Percentiles rank a stretch among this genome's conserved stretches.
phyloP scores from a whole-genome alignment of 352 stramenopile genomes.

The Globisporangium takayamanum region DNA sequence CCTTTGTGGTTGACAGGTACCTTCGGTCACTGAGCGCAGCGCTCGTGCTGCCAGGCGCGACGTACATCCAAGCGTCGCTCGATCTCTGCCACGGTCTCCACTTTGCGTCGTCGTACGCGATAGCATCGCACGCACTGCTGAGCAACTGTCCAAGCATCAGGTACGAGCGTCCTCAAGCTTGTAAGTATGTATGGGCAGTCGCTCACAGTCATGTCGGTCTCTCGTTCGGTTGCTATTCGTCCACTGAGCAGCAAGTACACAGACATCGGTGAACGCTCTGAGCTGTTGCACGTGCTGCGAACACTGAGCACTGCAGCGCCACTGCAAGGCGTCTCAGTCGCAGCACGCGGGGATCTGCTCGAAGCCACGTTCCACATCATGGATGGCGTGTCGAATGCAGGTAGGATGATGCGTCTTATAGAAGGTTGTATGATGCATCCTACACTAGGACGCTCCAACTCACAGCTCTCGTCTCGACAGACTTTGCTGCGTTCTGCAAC shows the following conservation, averaged over 20 bases:
- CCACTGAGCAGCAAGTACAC: slow-evolving; percentile 47
- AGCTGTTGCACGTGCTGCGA: slow-evolving; percentile 31
- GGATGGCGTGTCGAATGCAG: slow-evolving; percentile 31
- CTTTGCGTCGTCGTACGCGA: slow-evolving; percentile 32
- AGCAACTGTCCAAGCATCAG: slow-evolving; percentile 43
- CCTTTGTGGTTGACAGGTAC: slow-evolving; percentile 31
- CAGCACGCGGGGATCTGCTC: slow-evolving; percentile 22
- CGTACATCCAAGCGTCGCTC: slow-evolving; percentile 37
- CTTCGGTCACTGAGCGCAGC: slow-evolving; percentile 48
- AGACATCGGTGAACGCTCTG: slow-evolving; percentile 35
- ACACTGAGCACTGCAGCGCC: slow-evolving; percentile 3
- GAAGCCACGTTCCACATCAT: slow-evolving; percentile 58
- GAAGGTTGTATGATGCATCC: too few relatives aligned
- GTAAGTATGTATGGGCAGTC: not conserved
- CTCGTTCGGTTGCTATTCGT: not conserved
- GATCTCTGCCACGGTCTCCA: slow-evolving; percentile 45
- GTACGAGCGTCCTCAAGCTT: slow-evolving; percentile 19
- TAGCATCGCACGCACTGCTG: slow-evolving; percentile 43
- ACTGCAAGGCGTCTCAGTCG: slow-evolving; percentile 10
- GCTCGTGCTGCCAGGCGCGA: slow-evolving; percentile 39
- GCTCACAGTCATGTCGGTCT: not conserved
- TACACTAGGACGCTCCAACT: not conserved
- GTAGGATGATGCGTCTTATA: slow-evolving; percentile 18
- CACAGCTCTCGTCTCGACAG: slow-evolving; percentile 14
- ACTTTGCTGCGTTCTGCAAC: slow-evolving; percentile 49